Evolutionary conservation across 768 basidiomycete species (phyloP).

Genomic region (Pisolithus marmoratus): DNA sequence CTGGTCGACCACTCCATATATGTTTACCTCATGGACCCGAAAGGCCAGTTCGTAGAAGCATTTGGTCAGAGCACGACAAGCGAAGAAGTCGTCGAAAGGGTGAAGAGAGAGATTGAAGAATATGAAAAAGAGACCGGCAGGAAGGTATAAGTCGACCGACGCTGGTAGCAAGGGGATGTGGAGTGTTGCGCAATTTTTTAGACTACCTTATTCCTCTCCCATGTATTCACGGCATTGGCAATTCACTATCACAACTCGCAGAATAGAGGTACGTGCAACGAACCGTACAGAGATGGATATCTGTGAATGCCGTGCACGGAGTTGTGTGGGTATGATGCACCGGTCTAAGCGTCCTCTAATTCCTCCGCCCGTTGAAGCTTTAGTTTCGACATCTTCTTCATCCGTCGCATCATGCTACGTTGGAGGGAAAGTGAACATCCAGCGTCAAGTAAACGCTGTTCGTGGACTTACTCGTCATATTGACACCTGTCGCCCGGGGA

Average conservation of each 20-base stretch:
- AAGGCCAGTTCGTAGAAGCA: slow-evolving; percentile 91
- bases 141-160: slow-evolving; percentile 14
- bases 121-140: slow-evolving; percentile 35
- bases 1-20: slow-evolving; percentile 97
- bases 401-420: slow-evolving; percentile 76
- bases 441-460: slow-evolving; percentile 1
- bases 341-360: slow-evolving; percentile 24
- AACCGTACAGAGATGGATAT: background rate
- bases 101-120: slow-evolving; percentile 44
- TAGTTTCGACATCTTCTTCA: slow-evolving; percentile 77
- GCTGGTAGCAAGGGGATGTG: background rate
- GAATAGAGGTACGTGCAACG: slow-evolving; percentile 5
- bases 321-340: slow-evolving; percentile 9
- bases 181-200: background rate
- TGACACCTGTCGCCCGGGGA: slow-evolving; percentile 59
- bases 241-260: slow-evolving; percentile 6
- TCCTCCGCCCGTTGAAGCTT: slow-evolving; percentile 45
- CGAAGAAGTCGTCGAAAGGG: slow-evolving; percentile 61
- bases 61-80: slow-evolving; percentile 80
- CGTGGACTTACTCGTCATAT: slow-evolving; percentile 78
- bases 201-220: slow-evolving; percentile 1
- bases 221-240: slow-evolving; percentile 7
- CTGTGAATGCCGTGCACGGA: background rate
- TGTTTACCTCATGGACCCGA: slow-evolving; percentile 96
- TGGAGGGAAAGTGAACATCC: background rate